Base-by-base conservation (phyloP, 352 stramenopile species). In the Pilasporangium apinafurcum region DNA sequence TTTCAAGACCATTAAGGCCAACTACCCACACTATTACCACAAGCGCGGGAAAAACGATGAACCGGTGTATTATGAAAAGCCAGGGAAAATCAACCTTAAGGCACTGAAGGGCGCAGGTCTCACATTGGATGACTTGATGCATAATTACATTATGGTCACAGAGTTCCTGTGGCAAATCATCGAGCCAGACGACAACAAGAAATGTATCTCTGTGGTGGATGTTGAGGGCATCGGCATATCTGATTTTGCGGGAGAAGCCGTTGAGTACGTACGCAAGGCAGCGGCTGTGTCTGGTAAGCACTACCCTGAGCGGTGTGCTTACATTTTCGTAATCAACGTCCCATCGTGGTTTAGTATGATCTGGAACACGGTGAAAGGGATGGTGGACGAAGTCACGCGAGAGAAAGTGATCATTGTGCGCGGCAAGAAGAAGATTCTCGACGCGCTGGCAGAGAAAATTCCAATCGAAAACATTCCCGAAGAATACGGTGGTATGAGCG, bases 261-360 rank as follows among this genome's bases (percentile, higher is more conserved):
- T 95, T 29, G 83, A 95, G 37, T 95, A 91, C 48, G 72, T 95
- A 44, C 73, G 72, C 37, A 86, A 87, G 44, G 68, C 73, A 4
- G 61, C 79, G 4, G 62, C 58, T 0, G 62, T 96, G 25, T 96
- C 95, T 32, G 86, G 86, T 22, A 77, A 77, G 34, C 89, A 98
- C 61, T 98, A 96, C 59, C 93, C 93, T 1, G 83, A 96, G 56
- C 76, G 93, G 16, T 95, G 83, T 29, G 83, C 92, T 46, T 95
- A 92, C 53, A 98, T 96, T 38, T 86, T 97, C 18, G 69, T 98
- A 24, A 85, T 98, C 48, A 98, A 98, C 64, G 86, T 96, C 26
- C 93, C 93, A 12, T 91, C 72, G 33, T 98, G 93, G 93, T 97
- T 98, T 58, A 85, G 79, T 44, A 74, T 85, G 33, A 71, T 97